Evolutionary conservation across 2,329 filamentous ascomycete species (phyloP).

Genomic region (Drechslerella dactyloides): DNA sequence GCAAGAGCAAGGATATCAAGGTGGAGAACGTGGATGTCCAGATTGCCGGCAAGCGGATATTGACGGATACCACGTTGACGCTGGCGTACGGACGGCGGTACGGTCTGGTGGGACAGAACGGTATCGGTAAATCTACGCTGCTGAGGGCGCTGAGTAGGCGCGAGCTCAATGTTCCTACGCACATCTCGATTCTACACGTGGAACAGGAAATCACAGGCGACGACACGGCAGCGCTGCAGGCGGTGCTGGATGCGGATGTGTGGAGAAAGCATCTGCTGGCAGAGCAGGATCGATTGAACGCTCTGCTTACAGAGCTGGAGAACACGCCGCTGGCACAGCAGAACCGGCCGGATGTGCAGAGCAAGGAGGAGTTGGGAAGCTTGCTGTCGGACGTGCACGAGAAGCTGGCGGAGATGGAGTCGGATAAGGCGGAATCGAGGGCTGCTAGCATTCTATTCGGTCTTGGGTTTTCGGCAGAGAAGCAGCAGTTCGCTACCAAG

Average conservation of each 20-base stretch:
- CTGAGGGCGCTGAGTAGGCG: constrained; percentile 87
- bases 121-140: constrained; percentile 97
- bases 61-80: constrained; percentile 88
- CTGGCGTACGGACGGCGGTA: constrained; percentile 92
- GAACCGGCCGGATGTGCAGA: constrained; percentile 49
- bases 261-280: constrained; percentile 94
- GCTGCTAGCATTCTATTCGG: constrained; percentile 95
- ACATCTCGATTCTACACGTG: constrained; percentile 98
- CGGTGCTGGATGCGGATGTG: constrained; percentile 94
- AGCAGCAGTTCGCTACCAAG: constrained; percentile 90
- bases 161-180: constrained; percentile 92
- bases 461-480: constrained; percentile 92
- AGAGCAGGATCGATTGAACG: constrained; percentile 84
- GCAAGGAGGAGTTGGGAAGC: constrained; percentile 83
- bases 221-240: constrained; percentile 91
- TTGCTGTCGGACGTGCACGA: constrained; percentile 88
- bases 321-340: constrained; percentile 50
- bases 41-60: constrained; percentile 84
- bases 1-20: constrained; percentile 99
- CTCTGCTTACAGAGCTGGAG: constrained; percentile 78
- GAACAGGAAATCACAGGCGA: constrained; percentile 98
- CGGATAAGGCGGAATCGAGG: constrained; percentile 94
- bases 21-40: constrained; percentile 94
- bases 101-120: constrained; percentile 97
- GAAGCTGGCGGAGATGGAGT: constrained; percentile 98